Evolutionary conservation across 179 eudicot species (phyloP), one percentile per base, ranked within the genome.

Genomic region (Vitellaria paradoxa): DNA sequence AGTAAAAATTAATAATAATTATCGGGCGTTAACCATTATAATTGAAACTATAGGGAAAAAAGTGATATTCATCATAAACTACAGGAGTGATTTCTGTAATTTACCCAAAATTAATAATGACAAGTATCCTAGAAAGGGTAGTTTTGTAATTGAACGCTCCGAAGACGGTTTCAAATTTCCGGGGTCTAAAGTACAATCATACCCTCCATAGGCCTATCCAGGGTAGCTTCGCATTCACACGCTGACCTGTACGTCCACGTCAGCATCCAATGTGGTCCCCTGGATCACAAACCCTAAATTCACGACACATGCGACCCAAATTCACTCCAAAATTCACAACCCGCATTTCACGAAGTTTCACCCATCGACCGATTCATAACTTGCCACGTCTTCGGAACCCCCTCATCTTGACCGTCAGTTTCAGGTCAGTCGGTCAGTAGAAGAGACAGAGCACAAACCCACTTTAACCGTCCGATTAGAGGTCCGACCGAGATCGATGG

Each of bases 351-450:
- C 52, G 55, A 49, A 70, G 50, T 80, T 30, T 30, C 37, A 65
- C 42, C 72, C 64, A 63, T 64, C 82, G 9, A 47, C 63, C 79
- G 75, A 15, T 49, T 0, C 47, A 73, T 8, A 8, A 4, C 5
- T 37, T 7, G 61, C 77, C 87, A 86, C 89, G 86, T 86, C 83
- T 71, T 6, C 55, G 1, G 1, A 0, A 18, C 2, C 20, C 2
- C 65, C 23, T 24, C 12, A 89, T 87, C 91, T 10, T 2, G 12
- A 9, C 92, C 97, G 90, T 90, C 47, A 57, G 20, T 82, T 78
- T 69, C 86, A 89, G 80, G 78, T 81, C 74, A 69, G 30, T 13
- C 83, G 93, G 96, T 79, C 85, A 86, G 49, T 62, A 42, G 11
- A 7, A 1, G 73, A 73, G 91, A 78, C 89, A 91, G 78, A 85